A percentile compares a stretch with the other conserved stretches of the same genome.
Evolutionary conservation across 371 early-diverging fungal species (phyloP).

Genomic region (Mucor ambiguus): DNA sequence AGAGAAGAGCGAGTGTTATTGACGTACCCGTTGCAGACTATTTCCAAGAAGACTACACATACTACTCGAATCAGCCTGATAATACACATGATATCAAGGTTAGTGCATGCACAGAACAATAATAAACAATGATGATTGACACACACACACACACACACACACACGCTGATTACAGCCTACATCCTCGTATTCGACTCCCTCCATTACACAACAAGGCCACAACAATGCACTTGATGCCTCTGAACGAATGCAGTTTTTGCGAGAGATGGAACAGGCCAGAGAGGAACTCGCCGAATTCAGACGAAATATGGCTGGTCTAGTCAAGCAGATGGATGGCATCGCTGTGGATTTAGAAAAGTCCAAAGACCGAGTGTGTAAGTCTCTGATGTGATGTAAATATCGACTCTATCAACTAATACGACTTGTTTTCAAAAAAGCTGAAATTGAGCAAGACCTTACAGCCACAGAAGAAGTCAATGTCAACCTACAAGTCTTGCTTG

Average conservation of each 20-base stretch:
- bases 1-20: slow-evolving; percentile 17
- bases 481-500: slow-evolving; percentile 57
- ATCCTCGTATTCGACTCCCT: slow-evolving; percentile 24
- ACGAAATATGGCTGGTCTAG: slow-evolving; percentile 54
- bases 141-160: background rate
- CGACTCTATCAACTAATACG: background rate
- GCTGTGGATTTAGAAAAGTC: slow-evolving; percentile 51
- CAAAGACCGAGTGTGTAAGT: slow-evolving; percentile 42
- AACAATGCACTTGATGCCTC: slow-evolving; percentile 15
- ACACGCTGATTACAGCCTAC: slow-evolving; percentile 10
- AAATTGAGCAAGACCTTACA: slow-evolving; percentile 60
- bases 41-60: slow-evolving; percentile 7
- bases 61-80: background rate
- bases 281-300: slow-evolving; percentile 56
- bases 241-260: slow-evolving; percentile 30
- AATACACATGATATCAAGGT: slow-evolving; percentile 7
- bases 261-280: slow-evolving; percentile 51
- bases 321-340: slow-evolving; percentile 62
- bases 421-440: slow-evolving; percentile 24
- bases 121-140: background rate
- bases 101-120: background rate
- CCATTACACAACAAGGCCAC: slow-evolving; percentile 2
- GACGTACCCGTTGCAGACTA: slow-evolving; percentile 1
- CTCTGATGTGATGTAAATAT: background rate
- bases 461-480: slow-evolving; percentile 63